Percentiles rank a stretch among this genome's conserved stretches.
phyloP scores from a whole-genome alignment of 306 rosid genomes.

The Senna siamea region DNA sequence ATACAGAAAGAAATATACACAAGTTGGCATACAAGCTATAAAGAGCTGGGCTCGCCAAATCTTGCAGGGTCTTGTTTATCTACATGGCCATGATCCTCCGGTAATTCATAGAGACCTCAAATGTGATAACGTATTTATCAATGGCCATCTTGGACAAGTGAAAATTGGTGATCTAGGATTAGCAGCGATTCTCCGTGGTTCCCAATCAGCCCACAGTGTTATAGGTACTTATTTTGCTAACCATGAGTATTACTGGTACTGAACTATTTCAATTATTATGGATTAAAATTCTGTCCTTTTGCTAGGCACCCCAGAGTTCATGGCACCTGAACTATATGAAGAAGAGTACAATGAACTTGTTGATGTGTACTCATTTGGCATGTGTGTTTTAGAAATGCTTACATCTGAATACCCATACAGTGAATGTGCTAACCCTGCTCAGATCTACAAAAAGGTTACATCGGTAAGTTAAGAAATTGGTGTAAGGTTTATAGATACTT shows the following conservation, averaged over 20 bases:
- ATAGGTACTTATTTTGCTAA: constrained; percentile 58
- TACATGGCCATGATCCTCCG: constrained; percentile 84
- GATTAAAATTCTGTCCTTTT: constrained; percentile 3
- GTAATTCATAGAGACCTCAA: constrained; percentile 90
- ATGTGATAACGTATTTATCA: constrained; percentile 86
- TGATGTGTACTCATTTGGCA: constrained; percentile 93
- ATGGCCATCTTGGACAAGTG: constrained; percentile 95
- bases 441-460: constrained; percentile 95
- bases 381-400: constrained; percentile 93
- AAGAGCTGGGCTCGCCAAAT: constrained; percentile 86
- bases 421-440: constrained; percentile 87
- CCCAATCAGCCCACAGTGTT: constrained; percentile 82
- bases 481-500: constrained; percentile 4
- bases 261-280: constrained; percentile 11
- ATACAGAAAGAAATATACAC: constrained; percentile 71
- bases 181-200: constrained; percentile 77
- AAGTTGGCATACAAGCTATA: constrained; percentile 63
- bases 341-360: constrained; percentile 92
- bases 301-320: constrained; percentile 91
- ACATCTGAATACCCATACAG: constrained; percentile 83
- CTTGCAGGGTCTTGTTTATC: constrained; percentile 73
- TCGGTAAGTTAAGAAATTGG: constrained; percentile 54
- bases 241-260: constrained; percentile 7
- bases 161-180: constrained; percentile 92
- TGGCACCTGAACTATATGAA: constrained; percentile 93